Base-by-base conservation (phyloP, 257 asterid genomes). In the Vinca minor region DNA sequence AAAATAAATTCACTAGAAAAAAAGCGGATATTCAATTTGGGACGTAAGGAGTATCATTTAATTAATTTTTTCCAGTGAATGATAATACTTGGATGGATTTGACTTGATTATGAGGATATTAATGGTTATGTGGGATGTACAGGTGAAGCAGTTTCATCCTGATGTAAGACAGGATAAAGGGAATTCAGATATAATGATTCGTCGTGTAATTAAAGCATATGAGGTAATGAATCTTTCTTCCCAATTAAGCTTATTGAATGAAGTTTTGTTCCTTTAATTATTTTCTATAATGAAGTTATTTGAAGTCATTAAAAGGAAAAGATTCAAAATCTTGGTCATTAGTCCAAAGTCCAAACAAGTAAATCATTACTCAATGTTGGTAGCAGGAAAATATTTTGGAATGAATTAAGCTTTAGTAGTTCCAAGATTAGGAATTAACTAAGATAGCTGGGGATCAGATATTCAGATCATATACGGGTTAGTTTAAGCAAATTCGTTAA, bases 121-220 rank as follows among this genome's bases (percentile, higher is more conserved):
- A 11, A 15, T 21, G 39, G n/a, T n/a, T n/a, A n/a, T n/a, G n/a
- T n/a, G 21, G 60, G 70, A 29, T 65, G 59, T 56, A 20, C 73
- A 91, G 96, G 96, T 86, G 47, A 88, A 88, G 71, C 82, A 85
- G 83, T 91, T 77, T 53, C 96, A 91, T 74, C 96, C 96, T 42
- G 98, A 91, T 79, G 91, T 86, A 38, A 76, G 55, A 4, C 64
- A 70, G 76, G 85, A 61, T 28, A 85, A 72, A 55, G 71, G 66
- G 66, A 73, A 62, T 59, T 85, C 96, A 47, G 95, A 91, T 72
- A 46, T 67, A 21, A 85, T 83, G 90, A 84, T 88, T 70, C 88
- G 96, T n/a, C 87, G 76, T 10, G 85, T 91, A 35, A 88, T 91
- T 79, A 80, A 72, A 83, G 96, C 98, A 48, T 91, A 88, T 60